Evolutionary conservation across 139 green algal species (phyloP).

Genomic region (Raphidocelis subcapitata): DNA sequence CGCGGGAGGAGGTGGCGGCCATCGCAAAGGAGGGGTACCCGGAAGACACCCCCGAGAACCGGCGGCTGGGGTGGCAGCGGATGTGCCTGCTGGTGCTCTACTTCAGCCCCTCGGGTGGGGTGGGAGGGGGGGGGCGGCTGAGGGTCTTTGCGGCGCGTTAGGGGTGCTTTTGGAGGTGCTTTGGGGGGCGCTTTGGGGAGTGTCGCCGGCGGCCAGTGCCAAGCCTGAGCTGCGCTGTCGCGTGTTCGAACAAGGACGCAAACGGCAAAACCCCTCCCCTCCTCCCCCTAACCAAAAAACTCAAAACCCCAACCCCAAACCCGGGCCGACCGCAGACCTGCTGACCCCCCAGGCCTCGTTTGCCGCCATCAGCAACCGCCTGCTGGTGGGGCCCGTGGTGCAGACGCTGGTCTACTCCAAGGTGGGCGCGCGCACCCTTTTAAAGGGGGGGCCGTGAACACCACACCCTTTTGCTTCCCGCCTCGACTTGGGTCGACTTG

Average conservation of each 20-base stretch:
- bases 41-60: conserved; percentile 45
- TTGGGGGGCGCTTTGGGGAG: no score
- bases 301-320: no score
- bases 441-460: no score
- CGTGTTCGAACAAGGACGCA: no score
- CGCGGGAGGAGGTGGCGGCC: conserved; percentile 15
- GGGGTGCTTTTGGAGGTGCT: no score
- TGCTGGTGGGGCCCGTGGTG: conserved; percentile 90
- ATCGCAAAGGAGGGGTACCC: conserved; percentile 39
- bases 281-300: no score
- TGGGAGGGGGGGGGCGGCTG: not conserved
- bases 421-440: conserved; percentile 47
- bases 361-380: conserved; percentile 56
- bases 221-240: no score
- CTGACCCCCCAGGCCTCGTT: conserved; percentile 74
- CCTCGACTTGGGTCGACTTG: no score
- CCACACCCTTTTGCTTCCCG: no score
- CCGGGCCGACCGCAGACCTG: conserved; percentile 59
- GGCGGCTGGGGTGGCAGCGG: conserved; percentile 77
- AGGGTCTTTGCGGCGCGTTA: no score
- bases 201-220: no score
- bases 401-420: conserved; percentile 89
- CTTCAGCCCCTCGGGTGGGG: conserved; percentile 60
- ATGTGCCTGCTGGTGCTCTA: conserved; percentile 94
- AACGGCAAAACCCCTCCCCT: no score